phyloP scores from a whole-genome alignment of 805 yeast genomes.

The Wickerhamomyces kurtzmanii region DNA sequence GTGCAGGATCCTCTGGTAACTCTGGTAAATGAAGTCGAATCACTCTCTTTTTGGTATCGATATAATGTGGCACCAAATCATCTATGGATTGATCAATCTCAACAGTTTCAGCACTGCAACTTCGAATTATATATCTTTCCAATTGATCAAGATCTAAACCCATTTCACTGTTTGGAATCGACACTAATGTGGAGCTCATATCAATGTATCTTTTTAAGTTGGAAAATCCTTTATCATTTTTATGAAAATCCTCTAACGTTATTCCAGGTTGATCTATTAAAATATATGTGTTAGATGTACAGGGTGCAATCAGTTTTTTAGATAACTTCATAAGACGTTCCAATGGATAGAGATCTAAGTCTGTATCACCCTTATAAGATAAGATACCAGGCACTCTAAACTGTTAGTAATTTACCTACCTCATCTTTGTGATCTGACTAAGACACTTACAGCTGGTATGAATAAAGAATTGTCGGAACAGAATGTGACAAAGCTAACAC shows the following conservation, averaged over 20 bases:
- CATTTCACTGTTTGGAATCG: constrained; percentile 39
- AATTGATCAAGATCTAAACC: constrained; percentile 31
- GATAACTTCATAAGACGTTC: constrained; percentile 20
- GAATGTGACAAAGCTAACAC: too few species aligned
- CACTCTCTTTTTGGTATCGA: constrained; percentile 54
- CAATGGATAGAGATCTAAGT: too few species aligned
- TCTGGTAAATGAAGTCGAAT: constrained; percentile 47
- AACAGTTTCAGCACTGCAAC: constrained; percentile 43
- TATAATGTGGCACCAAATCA: constrained; percentile 41
- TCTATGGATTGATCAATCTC: constrained; percentile 30
- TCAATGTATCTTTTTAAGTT: constrained; percentile 39
- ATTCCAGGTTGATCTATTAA: constrained; percentile 47
- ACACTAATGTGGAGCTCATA: constrained; percentile 50
- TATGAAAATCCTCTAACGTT: constrained; percentile 31
- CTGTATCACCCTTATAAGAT: not conserved
- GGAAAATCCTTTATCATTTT: constrained; percentile 31
- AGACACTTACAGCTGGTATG: too few species aligned
- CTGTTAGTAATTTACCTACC: too few species aligned
- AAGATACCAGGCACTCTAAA: not conserved
- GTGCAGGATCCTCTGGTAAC: constrained; percentile 27
- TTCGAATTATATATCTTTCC: constrained; percentile 29
- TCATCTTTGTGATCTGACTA: too few species aligned
- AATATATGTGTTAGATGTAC: constrained; percentile 48
- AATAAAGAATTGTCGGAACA: too few species aligned
- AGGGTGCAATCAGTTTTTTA: constrained; percentile 23